Conservation (phyloP, 2,329 filamentous ascomycete genomes). For the Diaporthe sp. region DNA sequence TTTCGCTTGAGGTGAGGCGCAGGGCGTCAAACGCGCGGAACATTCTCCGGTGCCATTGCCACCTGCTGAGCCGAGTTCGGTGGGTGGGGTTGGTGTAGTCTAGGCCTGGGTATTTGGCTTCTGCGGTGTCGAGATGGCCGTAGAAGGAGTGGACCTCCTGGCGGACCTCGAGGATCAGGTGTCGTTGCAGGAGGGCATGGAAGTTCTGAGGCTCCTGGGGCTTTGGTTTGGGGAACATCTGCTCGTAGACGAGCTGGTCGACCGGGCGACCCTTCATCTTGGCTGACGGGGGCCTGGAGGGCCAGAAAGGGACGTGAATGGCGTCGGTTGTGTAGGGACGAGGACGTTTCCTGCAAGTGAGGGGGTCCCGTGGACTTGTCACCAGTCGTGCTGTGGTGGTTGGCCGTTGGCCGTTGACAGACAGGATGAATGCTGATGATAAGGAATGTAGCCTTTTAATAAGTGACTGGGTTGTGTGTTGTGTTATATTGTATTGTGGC, state of each 20-base stretch:
- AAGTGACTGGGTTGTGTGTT: slow-evolving; percentile 12
- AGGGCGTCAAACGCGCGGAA: slow-evolving; percentile 83
- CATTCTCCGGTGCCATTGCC: slow-evolving; percentile 81
- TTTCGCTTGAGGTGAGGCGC: slow-evolving; percentile 77
- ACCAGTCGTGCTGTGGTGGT: background rate
- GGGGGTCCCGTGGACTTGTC: background rate
- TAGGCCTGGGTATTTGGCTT: slow-evolving; percentile 85
- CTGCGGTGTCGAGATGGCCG: slow-evolving; percentile 82
- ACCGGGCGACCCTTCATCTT: slow-evolving; percentile 80
- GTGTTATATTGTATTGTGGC: background rate
- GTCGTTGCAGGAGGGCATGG: slow-evolving; percentile 76
- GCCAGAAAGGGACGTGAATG: background rate
- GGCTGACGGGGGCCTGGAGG: slow-evolving; percentile 33
- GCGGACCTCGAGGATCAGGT: slow-evolving; percentile 82
- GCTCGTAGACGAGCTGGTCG: slow-evolving; percentile 80
- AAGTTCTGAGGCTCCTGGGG: slow-evolving; percentile 80
- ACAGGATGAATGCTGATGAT: background rate
- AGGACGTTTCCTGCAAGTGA: background rate
- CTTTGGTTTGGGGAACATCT: slow-evolving; percentile 79
- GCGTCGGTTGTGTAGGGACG: background rate
- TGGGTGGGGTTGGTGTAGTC: slow-evolving; percentile 83
- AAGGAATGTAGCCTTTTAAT: background rate
- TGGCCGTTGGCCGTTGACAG: background rate
- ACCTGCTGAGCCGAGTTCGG: slow-evolving; percentile 82
- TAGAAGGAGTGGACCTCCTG: slow-evolving; percentile 85